Evolutionary conservation across 2,329 filamentous ascomycete species (phyloP), one percentile per base, ranked within the genome.

Genomic region (Claviceps cyperi): DNA sequence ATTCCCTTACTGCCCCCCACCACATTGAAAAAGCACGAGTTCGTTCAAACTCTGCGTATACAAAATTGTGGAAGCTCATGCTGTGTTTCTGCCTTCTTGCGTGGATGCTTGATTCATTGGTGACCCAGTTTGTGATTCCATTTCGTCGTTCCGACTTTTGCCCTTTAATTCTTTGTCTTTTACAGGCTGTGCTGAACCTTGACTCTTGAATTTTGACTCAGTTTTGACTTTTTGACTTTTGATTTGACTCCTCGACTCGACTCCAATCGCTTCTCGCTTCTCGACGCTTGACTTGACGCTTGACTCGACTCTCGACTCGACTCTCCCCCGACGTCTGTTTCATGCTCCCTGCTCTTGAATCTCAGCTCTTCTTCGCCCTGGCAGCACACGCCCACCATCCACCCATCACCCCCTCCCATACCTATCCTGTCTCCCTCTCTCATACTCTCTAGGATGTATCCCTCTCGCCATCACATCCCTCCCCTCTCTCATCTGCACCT

Each of bases 401-500:
- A 14, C 1, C 2, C 32, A n/a, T 46, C 36, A 28, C 4, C 35
- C 72, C 53, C 71, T 64, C 53, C 70, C 66, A 53, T 73, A 75
- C 43, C 65, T 64, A 52, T 74, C 71, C 39, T 66, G 69, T 22
- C 65, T 64, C 8, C 74, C 70, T 22, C 65, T 65, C 8, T 74
- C 70, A 47, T 71, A 74, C 36, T 73, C 70, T 35, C 70, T 70
- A 14, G 69, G 70, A 47, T 70, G 62, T 35, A 73, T 54, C 24
- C 70, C 69, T 36, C 70, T 66, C 15, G 62, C 61, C 55, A 71
- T 64, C 50, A 19, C n/a, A 13, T 41, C 39, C 19, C 40, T 50
- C 1, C 50, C 54, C 22, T 71, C 69, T n/a, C 67, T 63, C 53
- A 62, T 58, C 38, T 65, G 63, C 56, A 64, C 53, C 2, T 66